Evolutionary conservation across 2,329 filamentous ascomycete species (phyloP).

Genomic region (Cyphellophora europaea): DNA sequence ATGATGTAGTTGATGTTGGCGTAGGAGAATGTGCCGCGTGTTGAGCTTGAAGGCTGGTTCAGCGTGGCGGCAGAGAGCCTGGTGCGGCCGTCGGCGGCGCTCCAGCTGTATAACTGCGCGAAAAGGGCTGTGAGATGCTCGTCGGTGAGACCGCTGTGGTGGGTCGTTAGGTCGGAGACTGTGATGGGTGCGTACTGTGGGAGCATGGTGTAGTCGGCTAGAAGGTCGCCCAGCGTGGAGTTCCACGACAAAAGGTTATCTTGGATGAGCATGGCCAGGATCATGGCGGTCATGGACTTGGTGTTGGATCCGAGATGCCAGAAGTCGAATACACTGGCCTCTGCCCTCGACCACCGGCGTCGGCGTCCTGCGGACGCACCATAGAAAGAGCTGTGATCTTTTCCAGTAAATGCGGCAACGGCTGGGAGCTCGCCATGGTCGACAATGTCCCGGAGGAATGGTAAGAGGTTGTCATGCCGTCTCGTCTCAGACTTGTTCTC

Average conservation of each 20-base stretch:
- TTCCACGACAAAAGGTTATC: conserved; percentile 2
- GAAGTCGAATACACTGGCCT: not conserved
- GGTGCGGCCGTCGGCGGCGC: not conserved
- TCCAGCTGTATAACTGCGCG: conserved; percentile 1
- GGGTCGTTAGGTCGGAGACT: conserved; percentile 2
- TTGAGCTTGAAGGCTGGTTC: not conserved
- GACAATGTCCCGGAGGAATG: too few species aligned
- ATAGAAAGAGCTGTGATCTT: too few species aligned
- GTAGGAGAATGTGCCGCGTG: conserved; percentile 3
- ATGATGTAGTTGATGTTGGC: conserved; percentile 5
- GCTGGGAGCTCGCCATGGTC: too few species aligned
- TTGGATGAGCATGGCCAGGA: conserved; percentile 2
- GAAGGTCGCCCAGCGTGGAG: conserved; percentile 2
- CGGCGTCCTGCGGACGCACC: too few species aligned
- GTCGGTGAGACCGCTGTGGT: conserved; percentile 1
- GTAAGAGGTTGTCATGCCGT: too few species aligned
- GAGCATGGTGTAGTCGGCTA: conserved; percentile 1
- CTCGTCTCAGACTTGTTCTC: too few species aligned
- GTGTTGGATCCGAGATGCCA: conserved; percentile 3
- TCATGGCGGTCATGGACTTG: conserved; percentile 5
- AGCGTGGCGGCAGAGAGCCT: not conserved
- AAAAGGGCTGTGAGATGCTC: conserved; percentile 1
- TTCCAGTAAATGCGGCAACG: too few species aligned
- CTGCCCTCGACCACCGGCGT: too few species aligned
- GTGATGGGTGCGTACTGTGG: not conserved